These are phyloP conservation scores for Phialophora verrucosa DNA, from an alignment of 2,329 filamentous ascomycete species.

Conservation along the genomic window DNA sequence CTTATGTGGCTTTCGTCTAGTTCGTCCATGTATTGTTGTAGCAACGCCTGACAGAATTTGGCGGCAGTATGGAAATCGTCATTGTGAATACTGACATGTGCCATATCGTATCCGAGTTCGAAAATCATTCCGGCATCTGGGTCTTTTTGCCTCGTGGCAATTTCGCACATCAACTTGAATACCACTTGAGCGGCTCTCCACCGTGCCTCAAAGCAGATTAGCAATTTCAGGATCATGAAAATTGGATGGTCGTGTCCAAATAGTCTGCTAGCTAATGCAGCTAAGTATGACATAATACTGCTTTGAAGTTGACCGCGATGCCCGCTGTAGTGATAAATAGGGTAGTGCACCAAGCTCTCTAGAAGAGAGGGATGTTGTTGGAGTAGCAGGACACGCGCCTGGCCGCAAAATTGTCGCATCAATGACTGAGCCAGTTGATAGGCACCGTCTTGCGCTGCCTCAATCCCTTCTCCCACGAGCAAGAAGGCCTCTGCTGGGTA, in stretches of 20 bases:
- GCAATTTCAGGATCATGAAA: conserved; percentile 15
- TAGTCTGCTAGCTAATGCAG: conserved; percentile 9
- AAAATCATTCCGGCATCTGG: neutral
- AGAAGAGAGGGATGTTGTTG: neutral
- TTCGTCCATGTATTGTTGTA: neutral
- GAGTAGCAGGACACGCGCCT: neutral
- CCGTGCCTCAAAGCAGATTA: neutral
- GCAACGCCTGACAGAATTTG: neutral
- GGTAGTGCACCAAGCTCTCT: neutral
- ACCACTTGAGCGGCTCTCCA: neutral
- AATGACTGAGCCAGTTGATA: neutral
- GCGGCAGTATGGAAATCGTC: conserved; percentile 1
- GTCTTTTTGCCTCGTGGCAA: conserved; percentile 4
- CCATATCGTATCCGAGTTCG: neutral
- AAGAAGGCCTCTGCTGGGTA: neutral
- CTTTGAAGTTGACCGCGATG: neutral
- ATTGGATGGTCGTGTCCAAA: conserved; percentile 19
- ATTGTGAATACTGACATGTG: no score
- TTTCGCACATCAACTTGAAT: conserved; percentile 9
- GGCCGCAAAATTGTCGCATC: neutral
- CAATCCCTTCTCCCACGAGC: fast-evolving
- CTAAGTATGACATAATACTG: conserved; percentile 4
- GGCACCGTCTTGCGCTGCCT: neutral
- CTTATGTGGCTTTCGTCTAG: neutral
- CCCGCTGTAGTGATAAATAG: no score